phyloP scores from a whole-genome alignment of 768 basidiomycete genomes.

The Hericium erinaceus region DNA sequence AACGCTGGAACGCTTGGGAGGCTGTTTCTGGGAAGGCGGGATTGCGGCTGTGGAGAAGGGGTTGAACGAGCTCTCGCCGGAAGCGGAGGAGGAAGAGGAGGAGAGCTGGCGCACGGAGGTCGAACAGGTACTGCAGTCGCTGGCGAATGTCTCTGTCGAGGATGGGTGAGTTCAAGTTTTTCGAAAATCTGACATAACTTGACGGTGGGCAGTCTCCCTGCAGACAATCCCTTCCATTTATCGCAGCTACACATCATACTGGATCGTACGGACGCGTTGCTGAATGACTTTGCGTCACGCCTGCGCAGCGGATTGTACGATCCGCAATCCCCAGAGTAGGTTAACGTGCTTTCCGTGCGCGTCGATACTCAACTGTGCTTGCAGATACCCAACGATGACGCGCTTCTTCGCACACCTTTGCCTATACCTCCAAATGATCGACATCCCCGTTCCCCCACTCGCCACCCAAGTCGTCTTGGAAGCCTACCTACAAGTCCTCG shows the following conservation, averaged over 20 bases:
- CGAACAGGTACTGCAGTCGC: conserved; percentile 39
- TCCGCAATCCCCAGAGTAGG: conserved; percentile 47
- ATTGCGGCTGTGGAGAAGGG: conserved; percentile 35
- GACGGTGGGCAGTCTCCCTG: conserved; percentile 34
- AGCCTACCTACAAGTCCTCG: conserved; percentile 80
- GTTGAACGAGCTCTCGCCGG: not conserved
- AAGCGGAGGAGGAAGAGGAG: conserved; percentile 28
- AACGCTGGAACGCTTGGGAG: conserved; percentile 53
- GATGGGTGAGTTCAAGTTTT: conserved; percentile 43
- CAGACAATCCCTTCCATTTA: conserved; percentile 72
- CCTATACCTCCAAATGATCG: conserved; percentile 79
- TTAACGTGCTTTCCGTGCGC: conserved; percentile 1
- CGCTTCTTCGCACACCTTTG: conserved; percentile 94
- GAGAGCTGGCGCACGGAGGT: conserved; percentile 65
- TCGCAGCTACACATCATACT: conserved; percentile 77
- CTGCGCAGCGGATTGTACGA: conserved; percentile 43
- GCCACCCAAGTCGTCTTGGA: conserved; percentile 79
- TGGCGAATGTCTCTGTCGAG: conserved; percentile 47
- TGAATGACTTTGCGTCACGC: conserved; percentile 59
- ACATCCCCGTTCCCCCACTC: conserved; percentile 58
- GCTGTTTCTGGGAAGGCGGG: conserved; percentile 77
- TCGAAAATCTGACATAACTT: not conserved
- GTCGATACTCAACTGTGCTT: conserved; percentile 9
- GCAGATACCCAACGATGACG: conserved; percentile 59
- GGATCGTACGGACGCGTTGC: conserved; percentile 52